These are phyloP conservation scores for Aspergillus brasiliensis DNA, from an alignment of 2,329 filamentous ascomycete species.

Conservation along the genomic window DNA sequence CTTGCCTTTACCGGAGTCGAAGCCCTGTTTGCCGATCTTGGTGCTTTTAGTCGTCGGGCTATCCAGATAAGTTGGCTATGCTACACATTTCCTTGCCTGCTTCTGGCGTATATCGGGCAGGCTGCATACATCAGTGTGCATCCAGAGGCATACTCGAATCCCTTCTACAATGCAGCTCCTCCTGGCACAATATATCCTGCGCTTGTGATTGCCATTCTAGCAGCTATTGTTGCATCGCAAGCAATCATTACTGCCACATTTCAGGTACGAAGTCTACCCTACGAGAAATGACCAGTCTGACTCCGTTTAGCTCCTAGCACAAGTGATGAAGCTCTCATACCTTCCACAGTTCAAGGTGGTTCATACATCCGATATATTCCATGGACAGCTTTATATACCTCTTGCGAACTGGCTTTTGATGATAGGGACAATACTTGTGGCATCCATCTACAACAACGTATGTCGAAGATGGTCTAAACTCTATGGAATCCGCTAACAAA, in stretches of 20 bases:
- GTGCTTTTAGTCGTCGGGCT: slow-evolving; percentile 69
- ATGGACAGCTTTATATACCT: slow-evolving; percentile 77
- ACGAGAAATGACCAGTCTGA: neutral
- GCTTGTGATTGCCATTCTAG: slow-evolving; percentile 64
- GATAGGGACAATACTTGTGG: slow-evolving; percentile 73
- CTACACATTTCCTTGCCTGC: slow-evolving; percentile 67
- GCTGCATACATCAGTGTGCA: slow-evolving; percentile 68
- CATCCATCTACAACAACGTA: slow-evolving; percentile 69
- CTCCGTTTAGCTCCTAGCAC: slow-evolving; percentile 55
- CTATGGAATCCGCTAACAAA: slow-evolving; percentile 1
- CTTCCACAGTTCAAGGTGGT: slow-evolving; percentile 75
- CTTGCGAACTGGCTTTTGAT: slow-evolving; percentile 76
- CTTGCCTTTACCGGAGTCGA: slow-evolving; percentile 79
- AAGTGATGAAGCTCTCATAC: slow-evolving; percentile 73
- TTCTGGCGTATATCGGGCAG: slow-evolving; percentile 67
- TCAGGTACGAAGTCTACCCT: slow-evolving; percentile 48
- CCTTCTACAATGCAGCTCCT: slow-evolving; percentile 72
- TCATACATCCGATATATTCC: slow-evolving; percentile 69
- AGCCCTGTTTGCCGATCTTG: slow-evolving; percentile 75
- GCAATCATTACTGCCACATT: slow-evolving; percentile 78
- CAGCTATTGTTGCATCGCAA: slow-evolving; percentile 69
- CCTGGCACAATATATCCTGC: slow-evolving; percentile 69
- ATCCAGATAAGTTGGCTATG: slow-evolving; percentile 74
- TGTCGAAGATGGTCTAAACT: neutral
- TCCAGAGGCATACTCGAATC: slow-evolving; percentile 66